Base-by-base conservation (phyloP, 345 rosid genomes). In the Noccaea bulbosa region DNA sequence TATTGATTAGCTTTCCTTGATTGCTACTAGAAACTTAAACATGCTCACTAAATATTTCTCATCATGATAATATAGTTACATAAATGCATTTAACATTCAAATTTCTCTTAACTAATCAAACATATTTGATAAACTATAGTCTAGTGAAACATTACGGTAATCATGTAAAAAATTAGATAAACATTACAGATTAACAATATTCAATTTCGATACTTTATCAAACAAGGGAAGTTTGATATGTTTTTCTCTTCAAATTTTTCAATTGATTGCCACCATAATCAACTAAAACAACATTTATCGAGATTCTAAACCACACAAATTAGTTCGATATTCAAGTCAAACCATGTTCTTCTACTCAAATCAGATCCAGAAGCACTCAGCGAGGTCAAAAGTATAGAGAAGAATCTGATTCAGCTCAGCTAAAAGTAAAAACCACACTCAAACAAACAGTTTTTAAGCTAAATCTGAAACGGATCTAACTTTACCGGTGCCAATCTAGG, bases 401-500 rank as follows among this genome's bases (percentile, higher is more conserved):
- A 40, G 8, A 48, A 24, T 47, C 12, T 12, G 2, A n/a, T 12
- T 43, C 44, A 8, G 6, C 10, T 22, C 11, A 37, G 20, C 20
- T 39, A 32, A 33, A 33, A 53, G 22, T 12, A 20, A 33, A 49
- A 20, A 12, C 27, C 6, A 3, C 15, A 39, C 33, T 17, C 16
- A 22, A 43, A 52, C 2, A 54, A 43, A 10, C 41, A 53, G 14
- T 7, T 6, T 14, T 40, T 5, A 4, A 52, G 49, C 8, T 15
- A 15, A 45, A 46, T n/a, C 22, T 11, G 6, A 40, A 39, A 32
- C 41, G 14, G 78, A 74, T 74, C 72, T 50, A 46, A 60, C 22
- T 4, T 69, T 81, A 92, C 96, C 87, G 73, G 81, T 94, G 95
- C 96, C 99, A 89, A 72, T 89, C 95, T 33, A 88, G 85, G 78